Evolutionary conservation across 2,329 filamentous ascomycete species (phyloP).

Genomic region (Colletotrichum lini): DNA sequence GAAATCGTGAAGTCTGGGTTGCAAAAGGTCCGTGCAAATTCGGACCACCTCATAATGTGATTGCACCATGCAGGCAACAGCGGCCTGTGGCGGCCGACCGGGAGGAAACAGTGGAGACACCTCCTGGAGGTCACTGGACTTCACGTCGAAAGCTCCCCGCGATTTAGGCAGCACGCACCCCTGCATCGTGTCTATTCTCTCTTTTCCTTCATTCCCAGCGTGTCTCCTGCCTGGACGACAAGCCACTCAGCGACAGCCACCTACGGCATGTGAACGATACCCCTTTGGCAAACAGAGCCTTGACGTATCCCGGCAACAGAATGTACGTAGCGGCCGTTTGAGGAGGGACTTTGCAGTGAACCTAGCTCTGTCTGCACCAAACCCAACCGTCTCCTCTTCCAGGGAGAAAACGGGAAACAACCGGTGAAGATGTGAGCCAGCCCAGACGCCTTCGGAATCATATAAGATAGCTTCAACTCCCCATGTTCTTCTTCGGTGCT

Average conservation of each 20-base stretch:
- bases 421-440: slow-evolving; percentile 6
- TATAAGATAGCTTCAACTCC: slow-evolving; percentile 36
- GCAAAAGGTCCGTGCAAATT: neutral
- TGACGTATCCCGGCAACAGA: slow-evolving; percentile 9
- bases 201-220: slow-evolving; percentile 8
- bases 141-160: slow-evolving; percentile 32
- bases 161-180: slow-evolving; percentile 41
- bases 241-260: slow-evolving; percentile 20
- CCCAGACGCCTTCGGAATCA: neutral
- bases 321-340: neutral
- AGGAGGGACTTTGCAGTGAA: neutral
- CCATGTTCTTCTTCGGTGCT: neutral
- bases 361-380: slow-evolving; percentile 9
- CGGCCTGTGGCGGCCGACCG: slow-evolving; percentile 20
- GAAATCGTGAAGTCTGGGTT: neutral
- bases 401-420: neutral
- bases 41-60: neutral
- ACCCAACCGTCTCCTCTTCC: slow-evolving; percentile 1
- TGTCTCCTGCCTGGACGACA: slow-evolving; percentile 32
- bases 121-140: slow-evolving; percentile 38
- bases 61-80: slow-evolving; percentile 36
- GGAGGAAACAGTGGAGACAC: slow-evolving; percentile 11
- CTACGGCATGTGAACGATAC: neutral
- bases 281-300: neutral
- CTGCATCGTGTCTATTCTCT: slow-evolving; percentile 18